These are phyloP conservation scores for Colletotrichum neosansevieriae DNA, from an alignment of 2,329 filamentous ascomycete species.

Conservation along the genomic window DNA sequence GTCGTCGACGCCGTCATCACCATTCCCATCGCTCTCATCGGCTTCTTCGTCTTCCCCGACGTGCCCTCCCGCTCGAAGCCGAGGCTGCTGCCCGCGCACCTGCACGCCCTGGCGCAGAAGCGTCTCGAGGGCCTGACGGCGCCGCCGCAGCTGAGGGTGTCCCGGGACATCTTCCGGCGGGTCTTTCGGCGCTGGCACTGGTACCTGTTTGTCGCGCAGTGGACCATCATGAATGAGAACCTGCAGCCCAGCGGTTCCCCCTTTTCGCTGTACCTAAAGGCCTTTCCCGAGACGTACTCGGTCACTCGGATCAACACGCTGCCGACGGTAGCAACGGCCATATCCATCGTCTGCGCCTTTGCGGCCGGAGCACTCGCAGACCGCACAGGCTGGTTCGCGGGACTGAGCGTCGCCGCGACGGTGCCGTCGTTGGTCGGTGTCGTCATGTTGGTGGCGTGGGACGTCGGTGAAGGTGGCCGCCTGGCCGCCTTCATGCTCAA, in stretches of 20 bases:
- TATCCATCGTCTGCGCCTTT: conserved; percentile 52
- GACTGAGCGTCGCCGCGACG: conserved; percentile 48
- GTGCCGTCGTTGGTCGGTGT: conserved; percentile 50
- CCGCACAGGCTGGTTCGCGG: conserved; percentile 50
- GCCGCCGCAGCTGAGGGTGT: conserved; percentile 48
- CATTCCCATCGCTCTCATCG: conserved; percentile 64
- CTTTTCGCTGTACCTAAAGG: conserved; percentile 56
- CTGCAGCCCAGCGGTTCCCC: conserved; percentile 50
- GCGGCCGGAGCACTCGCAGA: conserved; percentile 50
- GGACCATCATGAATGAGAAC: conserved; percentile 54
- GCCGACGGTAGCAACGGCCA: conserved; percentile 54
- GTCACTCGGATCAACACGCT: conserved; percentile 55
- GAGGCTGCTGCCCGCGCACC: conserved; percentile 47
- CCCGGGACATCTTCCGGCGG: conserved; percentile 50
- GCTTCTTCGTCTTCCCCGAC: conserved; percentile 51
- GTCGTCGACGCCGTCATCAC: conserved; percentile 71
- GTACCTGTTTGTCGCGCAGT: conserved; percentile 53
- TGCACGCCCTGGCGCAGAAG: conserved; percentile 48
- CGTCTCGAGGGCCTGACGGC: conserved; percentile 46
- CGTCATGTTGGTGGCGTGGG: conserved; percentile 51
- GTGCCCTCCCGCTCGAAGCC: conserved; percentile 48
- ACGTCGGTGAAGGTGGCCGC: conserved; percentile 52
- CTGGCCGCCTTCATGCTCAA: conserved; percentile 53
- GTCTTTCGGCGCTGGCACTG: conserved; percentile 55
- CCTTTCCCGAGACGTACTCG: conserved; percentile 51